Evolutionary conservation across 1,284 basidiomycete species (phyloP).

Genomic region (Athelia sp.): DNA sequence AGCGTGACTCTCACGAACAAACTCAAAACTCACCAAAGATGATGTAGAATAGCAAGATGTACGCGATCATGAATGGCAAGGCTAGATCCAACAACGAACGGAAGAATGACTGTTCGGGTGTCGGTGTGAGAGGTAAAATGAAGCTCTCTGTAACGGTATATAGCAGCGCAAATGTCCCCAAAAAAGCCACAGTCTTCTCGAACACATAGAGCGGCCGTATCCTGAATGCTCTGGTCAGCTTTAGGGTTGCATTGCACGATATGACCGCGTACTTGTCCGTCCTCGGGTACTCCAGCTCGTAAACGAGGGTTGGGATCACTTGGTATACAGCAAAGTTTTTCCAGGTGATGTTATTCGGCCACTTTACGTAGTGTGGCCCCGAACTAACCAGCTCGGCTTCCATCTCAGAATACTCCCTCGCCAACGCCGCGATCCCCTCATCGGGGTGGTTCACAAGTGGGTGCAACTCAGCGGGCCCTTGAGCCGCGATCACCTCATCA

Average conservation of each 20-base stretch:
- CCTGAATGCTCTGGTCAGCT: conserved; percentile 29
- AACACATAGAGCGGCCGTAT: conserved; percentile 90
- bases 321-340: conserved; percentile 87
- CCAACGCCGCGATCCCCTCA: conserved; percentile 61
- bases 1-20: not conserved
- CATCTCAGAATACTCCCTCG: conserved; percentile 74
- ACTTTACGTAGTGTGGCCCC: conserved; percentile 64
- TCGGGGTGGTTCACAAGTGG: conserved; percentile 75
- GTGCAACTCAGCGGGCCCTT: conserved; percentile 24
- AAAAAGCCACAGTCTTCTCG: conserved; percentile 92
- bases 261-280: conserved; percentile 60
- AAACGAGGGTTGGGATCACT: conserved; percentile 90
- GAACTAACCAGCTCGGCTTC: conserved; percentile 73
- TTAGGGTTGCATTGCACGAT: not conserved
- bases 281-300: conserved; percentile 94
- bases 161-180: conserved; percentile 92
- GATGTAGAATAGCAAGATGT: conserved; percentile 78
- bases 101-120: conserved; percentile 69
- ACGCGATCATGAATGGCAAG: conserved; percentile 88
- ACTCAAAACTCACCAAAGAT: conserved; percentile 76
- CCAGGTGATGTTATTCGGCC: conserved; percentile 84
- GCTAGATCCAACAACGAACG: conserved; percentile 82
- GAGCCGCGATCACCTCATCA: not conserved
- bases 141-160: conserved; percentile 92
- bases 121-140: conserved; percentile 80